Evolutionary conservation across 108 stramenopile genomes (phyloP).

Genomic region (Nitzschia putrida): DNA sequence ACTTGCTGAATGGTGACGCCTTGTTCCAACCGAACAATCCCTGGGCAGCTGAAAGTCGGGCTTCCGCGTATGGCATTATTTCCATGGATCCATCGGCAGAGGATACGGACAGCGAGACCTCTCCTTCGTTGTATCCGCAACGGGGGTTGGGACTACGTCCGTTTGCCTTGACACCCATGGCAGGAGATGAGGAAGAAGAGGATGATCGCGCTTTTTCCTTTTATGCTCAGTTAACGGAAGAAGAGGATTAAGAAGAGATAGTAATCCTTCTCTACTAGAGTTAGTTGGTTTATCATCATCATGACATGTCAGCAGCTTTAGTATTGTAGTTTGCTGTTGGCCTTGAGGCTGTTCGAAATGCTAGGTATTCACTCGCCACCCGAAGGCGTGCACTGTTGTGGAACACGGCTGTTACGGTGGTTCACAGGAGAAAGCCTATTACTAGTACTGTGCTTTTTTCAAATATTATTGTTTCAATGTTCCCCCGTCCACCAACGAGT

Average conservation of each 20-base stretch:
- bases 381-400: too few species aligned
- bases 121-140: not conserved
- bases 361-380: too few species aligned
- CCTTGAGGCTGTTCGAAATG: too few species aligned
- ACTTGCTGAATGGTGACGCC: slow-evolving; percentile 1
- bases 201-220: slow-evolving; percentile 26
- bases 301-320: too few species aligned
- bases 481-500: too few species aligned
- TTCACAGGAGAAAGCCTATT: too few species aligned
- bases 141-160: not conserved
- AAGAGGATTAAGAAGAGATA: slow-evolving; percentile 9
- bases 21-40: slow-evolving; percentile 38
- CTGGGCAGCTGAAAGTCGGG: slow-evolving; percentile 48
- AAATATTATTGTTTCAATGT: too few species aligned
- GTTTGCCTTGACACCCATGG: slow-evolving; percentile 21
- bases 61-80: slow-evolving; percentile 58
- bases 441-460: too few species aligned
- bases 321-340: too few species aligned
- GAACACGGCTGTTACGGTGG: too few species aligned
- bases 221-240: slow-evolving; percentile 36
- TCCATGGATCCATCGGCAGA: slow-evolving; percentile 35
- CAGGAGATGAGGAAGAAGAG: slow-evolving; percentile 25
- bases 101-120: slow-evolving; percentile 3
- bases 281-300: too few species aligned
- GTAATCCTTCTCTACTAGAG: too few species aligned